These are phyloP conservation scores for Pezicula carpinea DNA, from an alignment of 2,329 filamentous ascomycete species.

Conservation along the genomic window DNA sequence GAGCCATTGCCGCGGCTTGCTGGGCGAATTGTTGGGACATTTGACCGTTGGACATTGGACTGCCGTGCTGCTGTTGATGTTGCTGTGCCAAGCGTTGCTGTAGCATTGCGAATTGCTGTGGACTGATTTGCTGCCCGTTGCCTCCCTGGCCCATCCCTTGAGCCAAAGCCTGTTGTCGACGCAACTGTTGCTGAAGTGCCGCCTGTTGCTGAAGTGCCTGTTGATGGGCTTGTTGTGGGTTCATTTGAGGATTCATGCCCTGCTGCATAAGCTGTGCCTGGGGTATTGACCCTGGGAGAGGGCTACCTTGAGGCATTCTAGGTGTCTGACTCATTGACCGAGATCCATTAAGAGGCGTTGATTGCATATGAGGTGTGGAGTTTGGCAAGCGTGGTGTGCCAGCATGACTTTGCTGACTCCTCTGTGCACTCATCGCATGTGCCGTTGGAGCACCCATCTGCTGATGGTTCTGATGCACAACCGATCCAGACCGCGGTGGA, in stretches of 20 bases:
- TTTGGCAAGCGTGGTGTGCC: conserved; percentile 59
- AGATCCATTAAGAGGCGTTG: conserved; percentile 47
- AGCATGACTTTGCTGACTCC: conserved; percentile 63
- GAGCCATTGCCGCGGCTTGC: conserved; percentile 17
- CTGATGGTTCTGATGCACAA: conserved; percentile 50
- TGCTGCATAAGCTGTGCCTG: conserved; percentile 50
- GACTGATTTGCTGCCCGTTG: conserved; percentile 29
- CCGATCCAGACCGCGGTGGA: conserved; percentile 61
- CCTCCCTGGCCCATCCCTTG: conserved; percentile 36
- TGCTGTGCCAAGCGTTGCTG: conserved; percentile 33
- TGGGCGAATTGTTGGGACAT: conserved; percentile 17
- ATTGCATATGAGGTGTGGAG: conserved; percentile 58
- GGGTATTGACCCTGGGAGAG: conserved; percentile 54
- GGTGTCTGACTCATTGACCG: conserved; percentile 52
- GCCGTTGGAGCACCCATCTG: conserved; percentile 57
- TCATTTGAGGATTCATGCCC: conserved; percentile 34
- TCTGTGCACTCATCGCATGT: conserved; percentile 57
- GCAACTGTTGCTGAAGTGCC: conserved; percentile 27
- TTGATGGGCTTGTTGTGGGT: conserved; percentile 19
- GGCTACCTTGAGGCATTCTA: conserved; percentile 58
- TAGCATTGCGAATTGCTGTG: conserved; percentile 30
- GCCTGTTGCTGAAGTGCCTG: conserved; percentile 28
- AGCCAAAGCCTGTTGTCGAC: conserved; percentile 28
- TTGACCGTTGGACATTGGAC: conserved; percentile 11
- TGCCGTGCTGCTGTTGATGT: conserved; percentile 17